phyloP scores from a whole-genome alignment of 2,329 filamentous ascomycete species.

The Pseudogymnoascus pannorum region DNA sequence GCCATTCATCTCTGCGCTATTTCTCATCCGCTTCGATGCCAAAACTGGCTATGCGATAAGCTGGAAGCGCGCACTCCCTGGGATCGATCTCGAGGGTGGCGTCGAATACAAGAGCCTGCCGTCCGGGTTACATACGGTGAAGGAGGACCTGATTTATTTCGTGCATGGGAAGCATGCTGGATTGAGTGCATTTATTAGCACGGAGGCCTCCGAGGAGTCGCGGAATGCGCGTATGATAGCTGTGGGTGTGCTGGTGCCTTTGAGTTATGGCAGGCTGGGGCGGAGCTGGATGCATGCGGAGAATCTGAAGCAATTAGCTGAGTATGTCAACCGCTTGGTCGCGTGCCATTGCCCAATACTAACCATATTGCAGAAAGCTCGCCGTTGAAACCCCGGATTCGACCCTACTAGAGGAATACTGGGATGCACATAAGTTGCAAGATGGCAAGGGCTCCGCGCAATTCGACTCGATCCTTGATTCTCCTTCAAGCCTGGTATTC shows the following conservation, averaged over 20 bases:
- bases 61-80: conserved; percentile 70
- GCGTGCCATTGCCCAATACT: conserved; percentile 15
- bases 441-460: conserved; percentile 17
- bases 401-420: conserved; percentile 67
- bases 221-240: conserved; percentile 90
- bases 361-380: conserved; percentile 41
- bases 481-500: conserved; percentile 38
- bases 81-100: conserved; percentile 70
- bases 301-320: conserved; percentile 65
- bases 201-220: conserved; percentile 66
- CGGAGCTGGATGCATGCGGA: conserved; percentile 84
- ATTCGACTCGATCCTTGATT: conserved; percentile 25
- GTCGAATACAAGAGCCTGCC: conserved; percentile 97
- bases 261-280: conserved; percentile 78
- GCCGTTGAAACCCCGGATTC: conserved; percentile 58
- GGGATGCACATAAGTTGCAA: conserved; percentile 52
- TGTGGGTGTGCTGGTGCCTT: conserved; percentile 78
- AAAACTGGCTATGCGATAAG: conserved; percentile 85
- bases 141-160: conserved; percentile 89
- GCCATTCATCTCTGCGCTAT: conserved; percentile 67
- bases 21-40: conserved; percentile 86
- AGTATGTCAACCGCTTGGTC: conserved; percentile 37
- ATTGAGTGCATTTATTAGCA: conserved; percentile 85
- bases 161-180: conserved; percentile 79
- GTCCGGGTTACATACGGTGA: conserved; percentile 82